Base-by-base conservation (phyloP, 352 stramenopile species). In the Globisporangium abappressorium region DNA sequence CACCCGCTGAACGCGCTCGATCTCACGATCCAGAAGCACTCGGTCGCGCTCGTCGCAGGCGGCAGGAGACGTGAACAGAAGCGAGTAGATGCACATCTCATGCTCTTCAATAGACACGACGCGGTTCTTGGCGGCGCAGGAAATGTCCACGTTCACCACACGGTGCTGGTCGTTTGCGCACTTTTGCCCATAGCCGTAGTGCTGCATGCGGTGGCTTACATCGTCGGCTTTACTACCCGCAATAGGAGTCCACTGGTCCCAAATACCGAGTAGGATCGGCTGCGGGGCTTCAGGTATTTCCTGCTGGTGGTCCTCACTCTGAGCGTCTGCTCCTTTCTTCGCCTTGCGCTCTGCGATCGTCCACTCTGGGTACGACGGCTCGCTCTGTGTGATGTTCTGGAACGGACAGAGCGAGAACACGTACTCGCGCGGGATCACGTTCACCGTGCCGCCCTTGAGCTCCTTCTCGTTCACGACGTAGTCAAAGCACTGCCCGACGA, bases 51-150 rank as follows among this genome's bases (percentile, higher is more conserved):
- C 24, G 18, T 72, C 69, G 59, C 85, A 95, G 8, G 81, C 84
- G 2, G 82, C 85, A 0, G 85, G 82, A 0, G 85, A 90, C 61
- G 76, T 87, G 62, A 98, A 96, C 54, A 63, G 68, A 58, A 98
- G 79, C 15, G 85, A 78, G 72, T 98, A 98, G 36, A 87, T 69
- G 66, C 94, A 98, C 70, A 95, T 98, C 61, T 95, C 80, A 33
- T 85, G 82, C 74, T 98, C 94, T 58, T 98, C 87, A 7, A 97
- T 84, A 9, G 80, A 86, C n/a, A 95, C 14, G 1, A 98, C 68
- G 53, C 82, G 87, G 62, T 92, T 95, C 11, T 73, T 71, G 12
- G 65, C 55, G 14, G 90, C 91, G 71, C 94, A 98, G 22, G 75
- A 80, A 5, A 98, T 70, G 20, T 85, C 69, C 2, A 97, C 90